These are phyloP conservation scores for Stereum hirsutum DNA, from an alignment of 1,284 basidiomycete genomes.

Conservation along the genomic window DNA sequence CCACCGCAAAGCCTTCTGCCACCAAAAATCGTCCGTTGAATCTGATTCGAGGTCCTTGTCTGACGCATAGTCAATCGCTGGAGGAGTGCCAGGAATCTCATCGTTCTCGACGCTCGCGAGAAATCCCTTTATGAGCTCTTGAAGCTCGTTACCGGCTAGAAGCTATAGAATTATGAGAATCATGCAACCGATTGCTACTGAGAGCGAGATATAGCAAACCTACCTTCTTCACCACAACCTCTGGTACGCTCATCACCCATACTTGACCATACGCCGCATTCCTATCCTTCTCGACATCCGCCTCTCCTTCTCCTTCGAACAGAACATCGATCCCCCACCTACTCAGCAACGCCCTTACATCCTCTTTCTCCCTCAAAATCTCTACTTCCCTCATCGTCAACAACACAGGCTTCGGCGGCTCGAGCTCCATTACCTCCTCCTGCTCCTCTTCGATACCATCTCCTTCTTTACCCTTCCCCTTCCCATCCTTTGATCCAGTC, in stretches of 20 bases:
- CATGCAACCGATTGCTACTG: constrained; percentile 1
- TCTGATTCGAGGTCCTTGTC: neutral
- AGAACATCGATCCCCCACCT: constrained; percentile 70
- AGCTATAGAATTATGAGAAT: constrained; percentile 31
- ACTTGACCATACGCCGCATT: constrained; percentile 47
- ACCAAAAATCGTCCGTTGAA: constrained; percentile 27
- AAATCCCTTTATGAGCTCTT: constrained; percentile 58
- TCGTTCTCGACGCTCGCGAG: constrained; percentile 34
- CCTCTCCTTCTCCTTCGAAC: constrained; percentile 15
- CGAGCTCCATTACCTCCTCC: too few relatives aligned
- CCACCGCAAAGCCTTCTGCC: constrained; percentile 67
- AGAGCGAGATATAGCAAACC: constrained; percentile 8
- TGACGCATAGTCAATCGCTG: constrained; percentile 7
- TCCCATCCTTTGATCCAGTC: too few relatives aligned
- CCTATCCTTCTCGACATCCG: constrained; percentile 19
- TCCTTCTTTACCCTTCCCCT: constrained; percentile 18
- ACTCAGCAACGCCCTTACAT: constrained; percentile 39
- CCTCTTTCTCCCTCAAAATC: constrained; percentile 30
- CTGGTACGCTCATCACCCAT: constrained; percentile 47
- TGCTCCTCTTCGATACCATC: constrained; percentile 27
- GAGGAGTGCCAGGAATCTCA: neutral
- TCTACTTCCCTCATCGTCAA: constrained; percentile 54
- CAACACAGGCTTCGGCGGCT: constrained; percentile 47
- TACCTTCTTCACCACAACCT: constrained; percentile 65
- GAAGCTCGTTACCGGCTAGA: constrained; percentile 52